Base-by-base conservation (phyloP, 441 rosid species). In the Arabidopsis lyrata region DNA sequence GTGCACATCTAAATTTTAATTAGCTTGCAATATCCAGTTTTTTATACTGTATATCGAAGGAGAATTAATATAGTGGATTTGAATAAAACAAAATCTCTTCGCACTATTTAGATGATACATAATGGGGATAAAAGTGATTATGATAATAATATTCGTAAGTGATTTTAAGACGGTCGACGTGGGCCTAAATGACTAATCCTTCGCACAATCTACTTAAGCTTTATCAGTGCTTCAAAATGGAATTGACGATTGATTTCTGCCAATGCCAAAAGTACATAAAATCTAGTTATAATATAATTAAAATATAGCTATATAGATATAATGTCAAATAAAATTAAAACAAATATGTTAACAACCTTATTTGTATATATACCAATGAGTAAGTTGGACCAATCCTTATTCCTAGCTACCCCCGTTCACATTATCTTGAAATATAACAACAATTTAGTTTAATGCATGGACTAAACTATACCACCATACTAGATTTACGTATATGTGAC, bases 141-240 rank as follows among this genome's bases (percentile, higher is more conserved):
- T 50, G 47, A 66, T 39, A 36, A 38, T 38, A 39, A 47, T 47
- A 11, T n/a, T 15, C 31, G 6, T 58, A 36, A 27, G 39, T 59
- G 52, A 36, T 50, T 15, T 71, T 16, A 5, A 62, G 53, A 61
- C 12, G 59, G 24, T 49, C 18, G 5, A 49, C 27, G 39, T 71
- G 18, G 14, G 42, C 48, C 27, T 3, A 4, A 60, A 36, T 8
- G 14, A n/a, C 24, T 49, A 47, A 39, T 60, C 63, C 15, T 58
- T 63, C n/a, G 13, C 0, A 6, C n/a, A 12, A 11, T 18, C 6
- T 6, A 64, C 14, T 15, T 48, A 9, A 47, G 45, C 42, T 48
- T 64, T 5, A 39, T 61, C 66, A 64, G 42, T 64, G 57, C 42
- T 45, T 64, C 11, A 64, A 47, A 11, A 8, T 48, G 31, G 18